Conservation (phyloP, 1,284 basidiomycete species). For the Tilletia indica region DNA sequence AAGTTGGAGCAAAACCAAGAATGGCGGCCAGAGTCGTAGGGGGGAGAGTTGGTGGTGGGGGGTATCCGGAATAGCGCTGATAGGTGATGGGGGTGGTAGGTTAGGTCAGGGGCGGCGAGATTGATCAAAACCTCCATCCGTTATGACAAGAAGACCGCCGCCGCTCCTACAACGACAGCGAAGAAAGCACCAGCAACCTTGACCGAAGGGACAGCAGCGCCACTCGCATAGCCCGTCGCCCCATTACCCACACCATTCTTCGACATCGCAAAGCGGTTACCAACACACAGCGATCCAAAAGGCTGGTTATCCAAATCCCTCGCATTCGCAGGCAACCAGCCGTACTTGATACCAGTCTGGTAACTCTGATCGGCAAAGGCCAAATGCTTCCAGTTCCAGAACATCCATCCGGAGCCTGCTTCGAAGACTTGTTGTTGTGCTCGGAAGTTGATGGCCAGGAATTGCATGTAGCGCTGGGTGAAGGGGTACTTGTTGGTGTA, state of each 20-base stretch:
- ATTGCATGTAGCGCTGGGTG: constrained; percentile 33
- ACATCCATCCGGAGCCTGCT: constrained; percentile 63
- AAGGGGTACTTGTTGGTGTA: constrained; percentile 38
- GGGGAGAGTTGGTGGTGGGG: too few species aligned
- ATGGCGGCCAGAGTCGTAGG: too few species aligned
- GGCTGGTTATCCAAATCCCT: neutral
- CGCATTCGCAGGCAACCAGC: constrained; percentile 36
- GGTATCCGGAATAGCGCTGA: too few species aligned
- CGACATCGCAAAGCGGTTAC: neutral
- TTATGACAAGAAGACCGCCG: too few species aligned
- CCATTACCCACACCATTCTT: neutral
- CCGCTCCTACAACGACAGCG: too few species aligned
- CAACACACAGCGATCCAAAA: constrained; percentile 8
- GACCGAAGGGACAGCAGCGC: neutral
- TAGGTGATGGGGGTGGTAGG: too few species aligned
- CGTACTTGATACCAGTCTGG: constrained; percentile 49
- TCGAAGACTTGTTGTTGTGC: constrained; percentile 24
- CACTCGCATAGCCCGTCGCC: neutral
- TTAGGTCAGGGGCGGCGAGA: too few species aligned
- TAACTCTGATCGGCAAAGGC: constrained; percentile 51
- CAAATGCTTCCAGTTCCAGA: constrained; percentile 76
- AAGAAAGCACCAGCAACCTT: neutral
- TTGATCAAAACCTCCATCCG: too few species aligned
- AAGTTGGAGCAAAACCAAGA: too few species aligned
- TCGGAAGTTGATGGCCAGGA: constrained; percentile 21